These are phyloP conservation scores for Fraxinus cuspidata DNA, from an alignment of 257 asterid species.

Conservation along the genomic window DNA sequence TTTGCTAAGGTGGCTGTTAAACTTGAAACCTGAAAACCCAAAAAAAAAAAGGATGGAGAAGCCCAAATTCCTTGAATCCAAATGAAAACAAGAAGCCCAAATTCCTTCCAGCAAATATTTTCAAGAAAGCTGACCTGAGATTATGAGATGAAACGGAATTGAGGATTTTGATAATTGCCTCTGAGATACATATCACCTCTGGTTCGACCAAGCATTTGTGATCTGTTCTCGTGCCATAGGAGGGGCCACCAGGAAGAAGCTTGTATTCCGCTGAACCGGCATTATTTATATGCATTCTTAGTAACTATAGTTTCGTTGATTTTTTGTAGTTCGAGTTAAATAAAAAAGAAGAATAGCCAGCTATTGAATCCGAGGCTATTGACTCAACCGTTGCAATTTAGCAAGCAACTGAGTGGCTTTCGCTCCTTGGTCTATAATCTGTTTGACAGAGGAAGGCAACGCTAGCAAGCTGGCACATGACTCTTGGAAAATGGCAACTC, in stretches of 20 bases:
- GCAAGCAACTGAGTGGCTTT: too few species aligned
- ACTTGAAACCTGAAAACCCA: slow-evolving; percentile 72
- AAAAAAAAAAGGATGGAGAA: background rate
- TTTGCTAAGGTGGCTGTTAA: slow-evolving; percentile 95
- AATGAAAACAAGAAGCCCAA: slow-evolving; percentile 77
- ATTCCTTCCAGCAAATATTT: slow-evolving; percentile 88
- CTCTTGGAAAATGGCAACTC: background rate
- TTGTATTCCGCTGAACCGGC: slow-evolving; percentile 41
- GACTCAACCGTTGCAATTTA: too few species aligned
- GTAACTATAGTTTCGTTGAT: too few species aligned
- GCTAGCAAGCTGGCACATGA: too few species aligned
- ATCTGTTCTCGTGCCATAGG: slow-evolving; percentile 30
- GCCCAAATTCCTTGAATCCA: slow-evolving; percentile 94
- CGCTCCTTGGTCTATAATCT: too few species aligned
- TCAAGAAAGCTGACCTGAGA: slow-evolving; percentile 70
- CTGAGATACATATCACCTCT: slow-evolving; percentile 44
- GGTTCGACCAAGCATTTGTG: slow-evolving; percentile 47
- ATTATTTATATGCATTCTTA: too few species aligned
- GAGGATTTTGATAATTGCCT: slow-evolving; percentile 13
- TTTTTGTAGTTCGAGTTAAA: too few species aligned
- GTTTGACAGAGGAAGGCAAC: too few species aligned
- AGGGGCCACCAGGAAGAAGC: slow-evolving; percentile 78
- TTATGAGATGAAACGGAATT: slow-evolving; percentile 21
- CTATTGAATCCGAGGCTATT: too few species aligned
- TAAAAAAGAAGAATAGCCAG: too few species aligned